Conservation (phyloP, 805 yeast genomes). For the Peterozyma xylosa region DNA sequence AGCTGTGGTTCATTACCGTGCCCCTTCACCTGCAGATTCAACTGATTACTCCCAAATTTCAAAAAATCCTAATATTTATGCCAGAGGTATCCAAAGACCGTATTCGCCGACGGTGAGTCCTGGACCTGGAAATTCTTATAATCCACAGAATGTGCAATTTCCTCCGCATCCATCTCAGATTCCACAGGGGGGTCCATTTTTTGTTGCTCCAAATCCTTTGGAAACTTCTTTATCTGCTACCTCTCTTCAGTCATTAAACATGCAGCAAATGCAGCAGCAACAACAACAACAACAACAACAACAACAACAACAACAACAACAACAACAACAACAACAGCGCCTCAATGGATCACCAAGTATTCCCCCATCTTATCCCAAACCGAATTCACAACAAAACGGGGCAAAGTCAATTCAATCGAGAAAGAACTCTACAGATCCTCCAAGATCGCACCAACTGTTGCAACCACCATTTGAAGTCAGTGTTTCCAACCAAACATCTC, state of each 20-base stretch:
- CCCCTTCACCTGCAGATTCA: no score
- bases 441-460: conserved; percentile 10
- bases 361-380: conserved; percentile 1
- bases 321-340: conserved; percentile 9
- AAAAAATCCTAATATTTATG: no score
- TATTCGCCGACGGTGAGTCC: no score
- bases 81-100: no score
- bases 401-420: conserved; percentile 6
- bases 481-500: background rate
- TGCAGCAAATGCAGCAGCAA: conserved; percentile 3
- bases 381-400: no score
- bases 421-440: conserved; percentile 10
- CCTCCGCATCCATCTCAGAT: no score
- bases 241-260: background rate
- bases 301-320: conserved; percentile 7
- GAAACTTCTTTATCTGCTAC: background rate
- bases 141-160: no score
- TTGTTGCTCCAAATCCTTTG: background rate
- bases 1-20: no score
- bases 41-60: no score
- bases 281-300: conserved; percentile 3
- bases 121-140: no score
- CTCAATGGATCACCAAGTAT: conserved; percentile 6
- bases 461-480: conserved; percentile 7
- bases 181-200: no score